Percentiles rank a stretch among this genome's conserved stretches.
phyloP scores from a whole-genome alignment of 306 rosid genomes.

The Ormosia semicastrata region DNA sequence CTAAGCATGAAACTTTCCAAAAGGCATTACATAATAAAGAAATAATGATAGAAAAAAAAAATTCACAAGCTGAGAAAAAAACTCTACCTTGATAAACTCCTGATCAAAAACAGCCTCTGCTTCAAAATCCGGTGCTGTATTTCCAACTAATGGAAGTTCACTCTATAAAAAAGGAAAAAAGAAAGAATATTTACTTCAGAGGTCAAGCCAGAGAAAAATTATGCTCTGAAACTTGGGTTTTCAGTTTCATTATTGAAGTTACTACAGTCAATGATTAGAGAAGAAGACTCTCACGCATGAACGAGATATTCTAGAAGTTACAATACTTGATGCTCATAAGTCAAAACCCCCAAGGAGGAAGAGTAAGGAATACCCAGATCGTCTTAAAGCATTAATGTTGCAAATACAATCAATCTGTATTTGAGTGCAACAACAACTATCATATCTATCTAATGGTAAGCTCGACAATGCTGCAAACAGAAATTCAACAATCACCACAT shows the following conservation, averaged over 20 bases:
- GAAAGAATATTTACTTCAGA: background rate
- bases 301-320: background rate
- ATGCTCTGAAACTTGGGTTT: background rate
- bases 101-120: constrained; percentile 98
- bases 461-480: background rate
- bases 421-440: background rate
- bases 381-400: background rate
- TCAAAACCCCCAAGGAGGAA: background rate
- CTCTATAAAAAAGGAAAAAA: constrained; percentile 26
- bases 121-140: constrained; percentile 88
- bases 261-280: background rate
- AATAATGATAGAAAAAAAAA: background rate
- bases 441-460: background rate
- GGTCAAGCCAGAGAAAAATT: background rate
- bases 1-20: background rate
- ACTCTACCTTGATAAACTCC: constrained; percentile 79
- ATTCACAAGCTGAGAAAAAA: background rate
- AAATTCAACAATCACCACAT: background rate
- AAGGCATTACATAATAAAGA: background rate
- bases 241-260: background rate
- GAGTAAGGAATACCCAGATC: background rate
- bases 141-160: constrained; percentile 85
- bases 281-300: background rate
- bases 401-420: background rate
- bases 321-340: background rate